Conservation (phyloP, 164 flowering plant species). For the Liriodendron chinense region DNA sequence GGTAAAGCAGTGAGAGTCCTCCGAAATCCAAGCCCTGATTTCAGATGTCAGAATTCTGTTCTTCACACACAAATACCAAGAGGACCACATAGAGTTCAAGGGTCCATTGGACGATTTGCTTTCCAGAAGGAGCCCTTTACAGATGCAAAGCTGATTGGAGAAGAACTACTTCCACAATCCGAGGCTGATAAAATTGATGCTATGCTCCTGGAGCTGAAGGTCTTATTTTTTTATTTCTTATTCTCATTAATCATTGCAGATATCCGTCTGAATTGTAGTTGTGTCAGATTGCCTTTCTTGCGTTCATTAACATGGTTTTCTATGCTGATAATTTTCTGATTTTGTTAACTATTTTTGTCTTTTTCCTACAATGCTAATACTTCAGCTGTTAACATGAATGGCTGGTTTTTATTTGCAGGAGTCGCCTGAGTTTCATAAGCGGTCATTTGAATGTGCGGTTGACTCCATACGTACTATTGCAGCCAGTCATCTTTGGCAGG, state of each 20-base stretch:
- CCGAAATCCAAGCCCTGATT: slow-evolving; percentile 81
- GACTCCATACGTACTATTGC: slow-evolving; percentile 81
- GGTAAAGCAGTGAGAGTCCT: slow-evolving; percentile 95
- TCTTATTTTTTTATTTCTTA: slow-evolving; percentile 14
- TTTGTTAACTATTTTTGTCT: slow-evolving; percentile 2
- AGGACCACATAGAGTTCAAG: slow-evolving; percentile 50
- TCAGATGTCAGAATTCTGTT: slow-evolving; percentile 42
- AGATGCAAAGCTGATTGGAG: slow-evolving; percentile 44
- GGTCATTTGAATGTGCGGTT: slow-evolving; percentile 83
- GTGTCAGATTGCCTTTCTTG: not conserved
- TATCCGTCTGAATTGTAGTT: not conserved
- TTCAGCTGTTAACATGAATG: not conserved
- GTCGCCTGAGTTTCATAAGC: slow-evolving; percentile 89
- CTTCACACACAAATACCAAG: slow-evolving; percentile 42
- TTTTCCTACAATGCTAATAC: not conserved
- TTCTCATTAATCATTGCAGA: not conserved
- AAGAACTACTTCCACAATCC: slow-evolving; percentile 79
- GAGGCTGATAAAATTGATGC: slow-evolving; percentile 90
- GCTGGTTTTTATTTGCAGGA: slow-evolving; percentile 47
- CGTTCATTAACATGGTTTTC: not conserved
- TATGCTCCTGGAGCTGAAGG: slow-evolving; percentile 88
- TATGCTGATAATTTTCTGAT: not conserved
- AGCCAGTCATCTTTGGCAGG: slow-evolving; percentile 99
- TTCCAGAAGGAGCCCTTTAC: slow-evolving; percentile 42
- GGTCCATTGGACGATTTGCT: slow-evolving; percentile 37